Evolutionary conservation across 495 filamentous ascomycete species (phyloP).

Genomic region (Neurospora terricola): DNA sequence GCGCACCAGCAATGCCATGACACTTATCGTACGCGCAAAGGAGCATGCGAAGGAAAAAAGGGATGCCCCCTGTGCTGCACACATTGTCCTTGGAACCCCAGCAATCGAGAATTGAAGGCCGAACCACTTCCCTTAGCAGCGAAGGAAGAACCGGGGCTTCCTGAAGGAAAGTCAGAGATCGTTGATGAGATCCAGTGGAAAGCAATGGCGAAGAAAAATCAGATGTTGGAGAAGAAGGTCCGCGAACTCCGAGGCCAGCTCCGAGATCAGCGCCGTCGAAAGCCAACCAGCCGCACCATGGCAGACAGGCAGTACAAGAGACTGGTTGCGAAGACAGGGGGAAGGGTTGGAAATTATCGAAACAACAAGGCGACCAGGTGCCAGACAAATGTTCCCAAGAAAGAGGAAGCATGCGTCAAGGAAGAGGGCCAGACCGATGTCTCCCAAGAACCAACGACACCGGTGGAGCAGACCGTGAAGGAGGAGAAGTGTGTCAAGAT

Average conservation of each 20-base stretch:
- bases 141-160: not conserved
- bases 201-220: not conserved
- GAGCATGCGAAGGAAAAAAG: not conserved
- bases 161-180: not conserved
- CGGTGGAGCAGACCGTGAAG: not conserved
- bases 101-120: not conserved
- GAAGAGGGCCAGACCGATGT: not conserved
- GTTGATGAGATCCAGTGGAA: not conserved
- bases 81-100: not conserved
- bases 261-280: not conserved
- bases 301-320: not conserved
- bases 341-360: not conserved
- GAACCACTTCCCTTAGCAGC: not conserved
- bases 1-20: not conserved
- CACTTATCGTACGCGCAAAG: not conserved
- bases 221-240: not conserved
- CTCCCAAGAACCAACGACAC: not conserved
- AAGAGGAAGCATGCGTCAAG: not conserved
- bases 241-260: not conserved
- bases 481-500: not conserved
- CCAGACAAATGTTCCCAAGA: not conserved
- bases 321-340: not conserved
- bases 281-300: not conserved
- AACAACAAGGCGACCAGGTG: not conserved
- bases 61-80: not conserved